Base-by-base conservation (phyloP, 1,284 basidiomycete genomes). In the Apiotrichum gracile region DNA sequence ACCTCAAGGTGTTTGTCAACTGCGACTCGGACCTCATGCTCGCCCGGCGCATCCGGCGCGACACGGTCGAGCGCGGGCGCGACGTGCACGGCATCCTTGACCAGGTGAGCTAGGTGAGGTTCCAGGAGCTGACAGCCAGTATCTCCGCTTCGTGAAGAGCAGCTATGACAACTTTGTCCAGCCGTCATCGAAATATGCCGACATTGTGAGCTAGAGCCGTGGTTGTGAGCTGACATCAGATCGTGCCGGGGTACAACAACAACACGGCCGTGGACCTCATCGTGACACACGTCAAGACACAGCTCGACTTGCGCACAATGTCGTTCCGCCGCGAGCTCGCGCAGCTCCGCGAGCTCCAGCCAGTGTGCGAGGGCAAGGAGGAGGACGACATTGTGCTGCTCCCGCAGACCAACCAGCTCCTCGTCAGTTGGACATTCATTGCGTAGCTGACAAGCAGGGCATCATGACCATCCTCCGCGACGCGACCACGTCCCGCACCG, bases 1-100 rank as follows among this genome's bases (percentile, higher is more conserved):
- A 97, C 72, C 80, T 98, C 37, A 97, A 97, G 79, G 89, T 87
- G 54, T 63, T 75, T 51, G 67, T 72, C 71, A 75, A 61, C 80
- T 92, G 90, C 51, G 94, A 97, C 69, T 87, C 91, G 3, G 94
- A 98, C 71, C 77, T 97, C 14, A 98, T 98, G 94, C 85, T 98
- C 40, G 92, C 94, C 3, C 82, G 94, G 47, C 84, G 94, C 33
- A 88, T 98, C 56, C 80, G 83, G 60, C 80, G 94, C 52, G 94
- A 98, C 66, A 83, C 89, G 8, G 82, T 85, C 61, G 92, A 98
- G 70, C 82, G 94, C 38, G 91, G 89, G 0, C 78, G 94, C 54
- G 85, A 82, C 56, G 86, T 97, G 0, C 83, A 85, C 1, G 92
- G 93, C 4, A 83, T 97, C 47, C 79, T 98, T 16, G 86, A 93